Conservation (phyloP, 176 grass and related monocot species). For the Ananas comosus region DNA sequence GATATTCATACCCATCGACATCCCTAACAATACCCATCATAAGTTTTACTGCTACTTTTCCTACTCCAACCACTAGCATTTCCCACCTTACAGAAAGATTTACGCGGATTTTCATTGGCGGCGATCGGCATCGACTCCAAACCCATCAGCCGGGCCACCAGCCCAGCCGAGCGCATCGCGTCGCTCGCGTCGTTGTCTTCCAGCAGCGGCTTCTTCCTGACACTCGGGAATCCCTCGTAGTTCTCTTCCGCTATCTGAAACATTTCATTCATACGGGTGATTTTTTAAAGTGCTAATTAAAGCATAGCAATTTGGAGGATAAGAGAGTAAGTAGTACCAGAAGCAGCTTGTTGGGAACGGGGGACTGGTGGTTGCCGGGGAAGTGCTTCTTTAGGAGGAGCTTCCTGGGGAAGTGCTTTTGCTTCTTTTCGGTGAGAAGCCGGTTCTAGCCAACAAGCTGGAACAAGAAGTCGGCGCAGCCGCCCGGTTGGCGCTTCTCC, state of each 20-base stretch:
- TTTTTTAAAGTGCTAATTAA: too few species aligned
- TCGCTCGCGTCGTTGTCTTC: neutral
- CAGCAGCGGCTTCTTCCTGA: neutral
- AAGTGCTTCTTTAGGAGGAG: conserved; percentile 24
- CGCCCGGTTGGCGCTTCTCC: conserved; percentile 48
- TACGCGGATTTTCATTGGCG: conserved; percentile 14
- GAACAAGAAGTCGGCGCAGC: conserved; percentile 60
- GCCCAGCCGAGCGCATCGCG: conserved; percentile 31
- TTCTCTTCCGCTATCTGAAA: conserved; percentile 24
- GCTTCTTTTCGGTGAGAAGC: conserved; percentile 45
- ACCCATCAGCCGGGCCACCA: conserved; percentile 93
- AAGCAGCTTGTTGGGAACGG: conserved; percentile 14
- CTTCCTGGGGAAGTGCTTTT: conserved; percentile 24
- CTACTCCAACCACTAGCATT: neutral
- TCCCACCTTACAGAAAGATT: conserved; percentile 6
- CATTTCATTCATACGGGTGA: neutral
- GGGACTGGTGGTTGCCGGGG: conserved; percentile 13
- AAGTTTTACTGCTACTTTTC: neutral
- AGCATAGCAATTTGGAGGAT: neutral
- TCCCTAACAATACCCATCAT: neutral
- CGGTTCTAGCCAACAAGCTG: conserved; percentile 87
- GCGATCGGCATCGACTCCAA: conserved; percentile 60
- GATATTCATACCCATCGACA: too few species aligned
- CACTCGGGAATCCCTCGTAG: conserved; percentile 20
- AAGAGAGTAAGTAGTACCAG: neutral